phyloP scores from a whole-genome alignment of 2,329 filamentous ascomycete genomes.

The Colletotrichum falcatum region DNA sequence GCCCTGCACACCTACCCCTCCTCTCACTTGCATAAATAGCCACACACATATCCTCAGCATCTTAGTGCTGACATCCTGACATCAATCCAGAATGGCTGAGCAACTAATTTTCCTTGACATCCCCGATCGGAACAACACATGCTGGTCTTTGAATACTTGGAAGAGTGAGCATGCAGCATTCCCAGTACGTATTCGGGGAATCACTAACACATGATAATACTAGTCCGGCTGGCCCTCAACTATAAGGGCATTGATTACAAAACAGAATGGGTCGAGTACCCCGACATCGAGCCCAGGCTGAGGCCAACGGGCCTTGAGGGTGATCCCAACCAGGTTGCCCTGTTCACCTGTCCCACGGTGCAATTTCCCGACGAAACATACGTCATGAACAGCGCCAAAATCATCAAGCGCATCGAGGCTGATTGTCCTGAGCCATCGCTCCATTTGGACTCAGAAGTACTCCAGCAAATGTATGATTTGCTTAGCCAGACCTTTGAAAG shows the following conservation, averaged over 20 bases:
- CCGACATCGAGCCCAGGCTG: slow-evolving; percentile 69
- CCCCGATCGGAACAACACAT: slow-evolving; percentile 56
- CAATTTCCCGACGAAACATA: slow-evolving; percentile 67
- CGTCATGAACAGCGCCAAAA: slow-evolving; percentile 73
- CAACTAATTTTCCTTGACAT: slow-evolving; percentile 71
- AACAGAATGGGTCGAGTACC: slow-evolving; percentile 78
- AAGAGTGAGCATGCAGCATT: slow-evolving; percentile 63
- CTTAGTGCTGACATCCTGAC: neutral
- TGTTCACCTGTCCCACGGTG: slow-evolving; percentile 69
- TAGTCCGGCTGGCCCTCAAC: slow-evolving; percentile 75
- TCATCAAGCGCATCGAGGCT: slow-evolving; percentile 69
- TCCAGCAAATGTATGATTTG: slow-evolving; percentile 57
- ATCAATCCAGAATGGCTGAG: slow-evolving; percentile 42
- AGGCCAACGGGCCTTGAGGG: slow-evolving; percentile 59
- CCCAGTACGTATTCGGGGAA: neutral
- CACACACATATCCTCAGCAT: neutral
- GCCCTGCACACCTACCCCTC: neutral
- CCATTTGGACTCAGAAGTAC: slow-evolving; percentile 65
- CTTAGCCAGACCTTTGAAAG: slow-evolving; percentile 49
- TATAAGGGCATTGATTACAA: slow-evolving; percentile 76
- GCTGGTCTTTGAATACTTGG: slow-evolving; percentile 79
- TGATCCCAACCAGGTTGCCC: slow-evolving; percentile 52
- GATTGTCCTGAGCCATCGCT: slow-evolving; percentile 68
- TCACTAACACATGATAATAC: slow-evolving; percentile 8
- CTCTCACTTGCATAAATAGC: neutral